Base-by-base conservation (phyloP, 768 basidiomycete species). In the Gyrodon lividus region DNA sequence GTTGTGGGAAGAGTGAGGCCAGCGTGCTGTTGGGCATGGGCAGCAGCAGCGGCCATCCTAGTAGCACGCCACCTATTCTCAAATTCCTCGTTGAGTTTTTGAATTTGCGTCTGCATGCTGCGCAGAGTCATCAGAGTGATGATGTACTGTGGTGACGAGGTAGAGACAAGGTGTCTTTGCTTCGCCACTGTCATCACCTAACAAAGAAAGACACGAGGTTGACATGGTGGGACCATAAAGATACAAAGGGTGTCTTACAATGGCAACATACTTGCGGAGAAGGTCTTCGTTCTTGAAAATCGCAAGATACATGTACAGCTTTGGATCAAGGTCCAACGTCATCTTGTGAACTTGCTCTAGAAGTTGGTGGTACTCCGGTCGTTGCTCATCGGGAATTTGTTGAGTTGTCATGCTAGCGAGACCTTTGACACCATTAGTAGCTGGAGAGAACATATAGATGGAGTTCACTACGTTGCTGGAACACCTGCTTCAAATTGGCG, bases 371-470 rank as follows among this genome's bases (percentile, higher is more conserved):
- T 78, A 88, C 48, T 82, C 82, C 38, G 70, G 51, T 39, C 79
- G 74, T 51, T 82, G 82, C 2, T 82, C 80, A 8, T 75, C 70
- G 5, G 82, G 74, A 23, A 87, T 59, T 16, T 75, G 74, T 16
- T 72, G 60, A 7, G 58, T 43, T 8, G 59, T 46, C 62, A 76
- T 72, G 40, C 57, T 63, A 6, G 61, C 65, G 37, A 75, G 62
- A 24, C 62, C 79, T 79, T 49, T 14, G 48, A 35, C 24, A n/a
- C 48, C 3, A 45, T 60, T 13, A 60, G 53, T 38, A 46, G 42
- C 34, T 43, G 54, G 39, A 57, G 48, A 34, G 43, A 33, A 63
- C 38, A 42, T 47, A 39, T 12, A 2, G 20, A 46, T 41, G 51
- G 44, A 51, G 61, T 63, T 57, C 53, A 65, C 64, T 66, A 58